phyloP scores from a whole-genome alignment of 2,329 filamentous ascomycete species.

The Diaporthe vexans region DNA sequence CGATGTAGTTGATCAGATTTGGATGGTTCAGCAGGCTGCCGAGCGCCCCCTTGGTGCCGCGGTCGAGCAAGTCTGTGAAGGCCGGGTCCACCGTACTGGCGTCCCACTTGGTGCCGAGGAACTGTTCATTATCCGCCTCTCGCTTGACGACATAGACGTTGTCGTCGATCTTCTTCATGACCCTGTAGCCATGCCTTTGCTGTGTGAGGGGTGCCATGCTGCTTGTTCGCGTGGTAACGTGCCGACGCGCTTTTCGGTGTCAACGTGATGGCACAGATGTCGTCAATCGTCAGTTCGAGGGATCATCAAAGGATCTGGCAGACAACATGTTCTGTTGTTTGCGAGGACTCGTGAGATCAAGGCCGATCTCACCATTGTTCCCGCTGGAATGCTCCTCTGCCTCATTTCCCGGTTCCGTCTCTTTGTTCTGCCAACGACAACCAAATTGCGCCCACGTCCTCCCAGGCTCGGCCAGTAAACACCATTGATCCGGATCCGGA shows the following conservation, averaged over 20 bases:
- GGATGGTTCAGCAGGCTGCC: slow-evolving; percentile 62
- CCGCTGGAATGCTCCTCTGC: slow-evolving; percentile 24
- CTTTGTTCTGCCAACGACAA: slow-evolving; percentile 26
- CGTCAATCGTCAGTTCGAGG: background rate
- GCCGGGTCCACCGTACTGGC: slow-evolving; percentile 35
- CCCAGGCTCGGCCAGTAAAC: background rate
- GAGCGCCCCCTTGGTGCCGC: slow-evolving; percentile 50
- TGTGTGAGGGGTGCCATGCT: slow-evolving; percentile 32
- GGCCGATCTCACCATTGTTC: slow-evolving; percentile 29
- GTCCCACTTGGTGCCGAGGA: slow-evolving; percentile 51
- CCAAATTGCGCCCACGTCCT: background rate
- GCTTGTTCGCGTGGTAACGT: background rate
- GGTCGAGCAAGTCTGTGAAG: slow-evolving; percentile 47
- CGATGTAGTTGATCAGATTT: slow-evolving; percentile 61
- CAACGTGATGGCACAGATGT: background rate
- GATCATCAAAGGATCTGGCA: background rate
- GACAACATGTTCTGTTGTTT: background rate
- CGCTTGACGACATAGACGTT: slow-evolving; percentile 52
- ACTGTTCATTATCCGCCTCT: slow-evolving; percentile 49
- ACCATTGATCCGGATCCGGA: slow-evolving; percentile 17
- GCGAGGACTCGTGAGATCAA: background rate
- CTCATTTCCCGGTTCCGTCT: slow-evolving; percentile 3
- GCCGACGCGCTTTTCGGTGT: background rate
- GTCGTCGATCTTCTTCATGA: slow-evolving; percentile 49
- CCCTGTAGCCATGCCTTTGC: slow-evolving; percentile 49